Conservation (phyloP, 2,329 filamentous ascomycete species). For the Lithohypha guttulata region DNA sequence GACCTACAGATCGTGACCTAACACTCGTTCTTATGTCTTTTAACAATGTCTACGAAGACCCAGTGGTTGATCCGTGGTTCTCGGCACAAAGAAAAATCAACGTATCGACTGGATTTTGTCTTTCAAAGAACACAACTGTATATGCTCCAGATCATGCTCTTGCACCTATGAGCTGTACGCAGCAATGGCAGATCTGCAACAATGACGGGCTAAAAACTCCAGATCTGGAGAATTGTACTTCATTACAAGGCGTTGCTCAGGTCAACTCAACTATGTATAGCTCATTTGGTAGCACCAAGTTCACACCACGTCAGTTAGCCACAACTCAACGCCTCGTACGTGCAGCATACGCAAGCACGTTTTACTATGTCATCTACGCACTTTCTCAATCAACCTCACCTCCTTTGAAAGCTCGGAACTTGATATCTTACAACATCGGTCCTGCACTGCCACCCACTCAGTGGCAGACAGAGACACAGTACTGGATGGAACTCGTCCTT, state of each 20-base stretch:
- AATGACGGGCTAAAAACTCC: background rate
- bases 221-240: slow-evolving; percentile 1
- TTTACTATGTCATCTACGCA: slow-evolving; percentile 7
- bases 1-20: background rate
- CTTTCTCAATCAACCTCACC: slow-evolving; percentile 6
- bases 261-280: no score
- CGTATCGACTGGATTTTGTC: slow-evolving; percentile 5
- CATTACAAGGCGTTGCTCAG: background rate
- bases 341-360: slow-evolving; percentile 1
- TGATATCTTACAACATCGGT: slow-evolving; percentile 2
- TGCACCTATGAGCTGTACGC: slow-evolving; percentile 7
- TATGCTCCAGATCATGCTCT: slow-evolving; percentile 7
- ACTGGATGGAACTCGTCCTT: slow-evolving; percentile 9
- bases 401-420: slow-evolving; percentile 4
- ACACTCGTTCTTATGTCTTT: slow-evolving; percentile 6
- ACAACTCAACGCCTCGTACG: slow-evolving; percentile 1
- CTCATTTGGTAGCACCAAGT: no score
- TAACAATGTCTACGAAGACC: slow-evolving; percentile 6
- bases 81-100: background rate
- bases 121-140: slow-evolving; percentile 1
- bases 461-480: slow-evolving; percentile 10
- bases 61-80: slow-evolving; percentile 12
- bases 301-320: background rate
- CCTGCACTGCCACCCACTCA: slow-evolving; percentile 8
- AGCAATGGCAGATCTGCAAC: slow-evolving; percentile 11